These are phyloP conservation scores for Lunasporangiospora selenospora DNA, from an alignment of 192 early-diverging fungal species.

Conservation along the genomic window DNA sequence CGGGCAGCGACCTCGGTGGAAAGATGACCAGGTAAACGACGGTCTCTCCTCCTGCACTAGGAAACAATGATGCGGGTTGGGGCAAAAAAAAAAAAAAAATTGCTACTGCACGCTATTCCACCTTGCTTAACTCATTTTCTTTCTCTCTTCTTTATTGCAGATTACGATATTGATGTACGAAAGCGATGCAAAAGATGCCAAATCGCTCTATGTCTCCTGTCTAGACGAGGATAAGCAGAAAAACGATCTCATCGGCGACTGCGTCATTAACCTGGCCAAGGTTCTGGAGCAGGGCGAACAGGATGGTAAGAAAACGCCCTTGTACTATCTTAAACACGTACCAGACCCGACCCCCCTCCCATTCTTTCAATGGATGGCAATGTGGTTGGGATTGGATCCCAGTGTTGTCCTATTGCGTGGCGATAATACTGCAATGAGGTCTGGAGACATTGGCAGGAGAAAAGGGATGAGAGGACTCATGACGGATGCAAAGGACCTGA, in stretches of 20 bases:
- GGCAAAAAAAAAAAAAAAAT: too few relatives aligned
- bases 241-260: conserved; percentile 59
- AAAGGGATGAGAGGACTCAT: too few relatives aligned
- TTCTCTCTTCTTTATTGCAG: not conserved
- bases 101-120: too few relatives aligned
- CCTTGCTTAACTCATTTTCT: too few relatives aligned
- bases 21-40: conserved; percentile 59
- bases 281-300: conserved; percentile 60
- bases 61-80: conserved; percentile 4
- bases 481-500: too few relatives aligned
- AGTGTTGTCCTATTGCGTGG: too few relatives aligned
- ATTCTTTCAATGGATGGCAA: too few relatives aligned
- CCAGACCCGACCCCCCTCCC: not conserved
- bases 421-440: too few relatives aligned
- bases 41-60: too few relatives aligned
- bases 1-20: conserved; percentile 62
- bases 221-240: conserved; percentile 62
- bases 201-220: conserved; percentile 48
- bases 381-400: too few relatives aligned
- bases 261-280: conserved; percentile 54
- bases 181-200: conserved; percentile 51
- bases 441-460: too few relatives aligned
- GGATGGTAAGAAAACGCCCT: conserved; percentile 57
- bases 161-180: conserved; percentile 52
- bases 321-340: too few relatives aligned